Evolutionary conservation across 1,284 basidiomycete species (phyloP), one percentile per base, ranked within the genome.

Genomic region (Cerioporus squamosus): DNA sequence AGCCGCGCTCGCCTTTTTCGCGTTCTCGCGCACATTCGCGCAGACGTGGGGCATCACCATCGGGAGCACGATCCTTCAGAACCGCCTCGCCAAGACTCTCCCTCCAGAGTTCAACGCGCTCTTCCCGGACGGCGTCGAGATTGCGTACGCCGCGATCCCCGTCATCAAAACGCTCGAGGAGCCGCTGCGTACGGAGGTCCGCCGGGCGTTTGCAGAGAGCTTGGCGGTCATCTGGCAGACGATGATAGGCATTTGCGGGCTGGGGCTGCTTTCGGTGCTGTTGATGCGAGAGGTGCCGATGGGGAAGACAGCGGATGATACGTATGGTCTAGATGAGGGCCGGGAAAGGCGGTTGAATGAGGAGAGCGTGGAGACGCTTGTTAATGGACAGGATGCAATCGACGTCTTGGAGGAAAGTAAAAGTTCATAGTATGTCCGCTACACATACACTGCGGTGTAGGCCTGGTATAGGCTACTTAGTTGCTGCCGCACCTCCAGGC

Each of bases 11-110:
- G 53, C 54, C 1, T 59, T 62, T 49, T 53, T 48, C 22, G 50
- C 39, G 29, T 65, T 68, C 55, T 18, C 42, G 10, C 39, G 63
- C 0, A 31, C 51, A 2, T 63, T 66, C 29, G 50, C 58, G 1
- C 55, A 57, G 55, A 67, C 68, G 5, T 73, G 72, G 71, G 74
- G 73, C 33, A 45, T 74, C 39, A 67, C 67, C 9, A 66, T 73
- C 46, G 68, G 67, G 5, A 64, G 63, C n/a, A 63, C 64, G 0
- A 62, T 75, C 38, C 67, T 75, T 3, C 72, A 74, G 55, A 73
- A 70, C 50, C 58, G 68, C 50, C 71, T 75, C 2, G 51, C 60
- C 7, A 56, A 56, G 29, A 60, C 52, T 8, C 66, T 73, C 3
- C 72, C 73, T 1, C 14, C 44, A 3, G 63, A 51, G 3, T 73